Evolutionary conservation across 352 stramenopile species (phyloP).

Genomic region (Globisporangium nodosum): DNA sequence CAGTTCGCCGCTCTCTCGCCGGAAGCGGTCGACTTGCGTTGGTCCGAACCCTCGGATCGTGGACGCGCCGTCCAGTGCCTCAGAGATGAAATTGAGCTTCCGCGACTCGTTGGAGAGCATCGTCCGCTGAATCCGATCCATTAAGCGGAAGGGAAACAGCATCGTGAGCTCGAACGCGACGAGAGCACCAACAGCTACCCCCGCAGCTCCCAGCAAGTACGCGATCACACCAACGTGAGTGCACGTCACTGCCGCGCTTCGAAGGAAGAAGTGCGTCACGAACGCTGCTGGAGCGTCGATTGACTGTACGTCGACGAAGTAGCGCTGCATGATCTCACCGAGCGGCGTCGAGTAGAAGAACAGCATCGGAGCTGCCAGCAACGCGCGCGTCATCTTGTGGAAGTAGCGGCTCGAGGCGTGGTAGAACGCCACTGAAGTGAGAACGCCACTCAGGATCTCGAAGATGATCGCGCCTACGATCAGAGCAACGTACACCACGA

Average conservation of each 20-base stretch:
- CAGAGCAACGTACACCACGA: conserved; percentile 23
- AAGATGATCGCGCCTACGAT: conserved; percentile 26
- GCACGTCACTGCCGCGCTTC: background rate
- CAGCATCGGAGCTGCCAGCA: conserved; percentile 29
- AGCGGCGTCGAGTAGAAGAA: conserved; percentile 42
- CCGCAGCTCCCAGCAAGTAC: conserved; percentile 22
- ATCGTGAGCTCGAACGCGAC: conserved; percentile 14
- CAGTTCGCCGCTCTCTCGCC: conserved; percentile 19
- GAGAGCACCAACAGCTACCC: conserved; percentile 1
- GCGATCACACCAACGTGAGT: conserved; percentile 13
- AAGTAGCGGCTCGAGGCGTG: conserved; percentile 25
- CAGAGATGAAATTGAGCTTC: conserved; percentile 40
- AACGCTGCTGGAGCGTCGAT: conserved; percentile 19
- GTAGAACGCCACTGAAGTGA: conserved; percentile 14
- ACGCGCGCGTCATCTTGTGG: conserved; percentile 25
- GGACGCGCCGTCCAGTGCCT: conserved; percentile 28
- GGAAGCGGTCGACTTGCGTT: conserved; percentile 25
- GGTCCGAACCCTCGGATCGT: conserved; percentile 34
- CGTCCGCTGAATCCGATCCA: conserved; percentile 14
- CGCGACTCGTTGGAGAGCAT: conserved; percentile 22
- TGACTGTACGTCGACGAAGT: conserved; percentile 28
- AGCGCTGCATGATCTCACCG: conserved; percentile 33
- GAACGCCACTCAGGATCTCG: conserved; percentile 14
- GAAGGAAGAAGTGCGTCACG: conserved; percentile 15
- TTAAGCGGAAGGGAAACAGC: background rate